Evolutionary conservation across 2,329 filamentous ascomycete genomes (phyloP).

Genomic region (Epichloe sylvatica): DNA sequence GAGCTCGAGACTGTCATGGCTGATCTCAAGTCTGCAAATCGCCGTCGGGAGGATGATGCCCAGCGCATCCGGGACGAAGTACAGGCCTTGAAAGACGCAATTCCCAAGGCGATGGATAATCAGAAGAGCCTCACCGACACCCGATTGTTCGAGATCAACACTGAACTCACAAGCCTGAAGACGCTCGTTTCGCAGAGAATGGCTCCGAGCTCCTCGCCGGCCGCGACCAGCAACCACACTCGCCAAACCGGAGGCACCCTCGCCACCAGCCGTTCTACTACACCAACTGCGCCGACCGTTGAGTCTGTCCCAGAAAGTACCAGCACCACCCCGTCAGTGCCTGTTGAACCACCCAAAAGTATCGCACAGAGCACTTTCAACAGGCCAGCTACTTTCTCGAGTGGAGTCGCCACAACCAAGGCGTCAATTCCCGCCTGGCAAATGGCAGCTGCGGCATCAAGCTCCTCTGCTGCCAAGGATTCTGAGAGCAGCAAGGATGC

Average conservation of each 20-base stretch:
- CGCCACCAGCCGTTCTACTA: background rate
- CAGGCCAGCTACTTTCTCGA: conserved; percentile 21
- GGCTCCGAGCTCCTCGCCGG: conserved; percentile 22
- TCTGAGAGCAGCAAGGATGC: conserved; percentile 7
- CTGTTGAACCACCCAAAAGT: conserved; percentile 20
- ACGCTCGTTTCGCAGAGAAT: conserved; percentile 59
- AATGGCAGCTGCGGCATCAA: conserved; percentile 44
- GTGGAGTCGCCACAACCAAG: conserved; percentile 28
- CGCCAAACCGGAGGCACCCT: conserved; percentile 1
- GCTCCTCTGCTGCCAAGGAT: conserved; percentile 15
- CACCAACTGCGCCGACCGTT: conserved; percentile 11
- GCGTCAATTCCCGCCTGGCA: conserved; percentile 72
- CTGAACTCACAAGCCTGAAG: conserved; percentile 85
- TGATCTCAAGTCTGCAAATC: conserved; percentile 69
- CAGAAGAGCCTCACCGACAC: conserved; percentile 75
- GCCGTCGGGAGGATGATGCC: conserved; percentile 74
- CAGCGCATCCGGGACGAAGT: conserved; percentile 79
- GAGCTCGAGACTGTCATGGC: conserved; percentile 75
- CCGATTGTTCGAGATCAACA: conserved; percentile 70
- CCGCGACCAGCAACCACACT: conserved; percentile 10
- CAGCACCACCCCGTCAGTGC: conserved; percentile 12
- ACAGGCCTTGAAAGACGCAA: conserved; percentile 63
- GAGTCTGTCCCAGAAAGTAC: conserved; percentile 12
- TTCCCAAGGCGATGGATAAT: conserved; percentile 77
- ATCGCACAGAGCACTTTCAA: conserved; percentile 16